Percentiles rank a stretch among this genome's conserved stretches.
Evolutionary conservation across 73 alveolate genomes (phyloP).

Genomic region (Effrenium voratum): DNA sequence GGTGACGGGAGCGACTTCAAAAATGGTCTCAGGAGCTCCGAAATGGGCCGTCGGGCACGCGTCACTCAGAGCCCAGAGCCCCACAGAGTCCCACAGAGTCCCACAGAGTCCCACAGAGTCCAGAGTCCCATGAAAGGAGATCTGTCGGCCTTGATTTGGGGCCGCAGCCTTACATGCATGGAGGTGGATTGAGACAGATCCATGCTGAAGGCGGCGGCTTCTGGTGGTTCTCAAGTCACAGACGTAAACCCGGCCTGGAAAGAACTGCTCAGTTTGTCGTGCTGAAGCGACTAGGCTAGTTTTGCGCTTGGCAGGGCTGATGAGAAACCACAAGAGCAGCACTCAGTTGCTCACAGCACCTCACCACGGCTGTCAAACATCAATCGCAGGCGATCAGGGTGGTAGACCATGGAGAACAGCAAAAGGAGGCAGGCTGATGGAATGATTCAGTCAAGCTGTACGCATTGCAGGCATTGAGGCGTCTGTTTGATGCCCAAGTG

Average conservation of each 20-base stretch:
- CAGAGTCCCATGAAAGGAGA: too few relatives aligned
- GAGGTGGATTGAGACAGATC: background rate
- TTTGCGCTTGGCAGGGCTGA: too few relatives aligned
- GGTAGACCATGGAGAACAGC: constrained; percentile 85
- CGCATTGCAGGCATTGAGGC: constrained; percentile 44
- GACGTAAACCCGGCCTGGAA: too few relatives aligned
- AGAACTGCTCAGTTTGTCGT: too few relatives aligned
- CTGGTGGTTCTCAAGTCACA: constrained; percentile 83
- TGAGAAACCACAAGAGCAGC: too few relatives aligned
- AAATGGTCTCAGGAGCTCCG: constrained; percentile 73
- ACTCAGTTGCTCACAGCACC: too few relatives aligned
- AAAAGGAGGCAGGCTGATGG: constrained; percentile 33
- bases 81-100: too few relatives aligned
- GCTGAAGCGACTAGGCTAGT: too few relatives aligned
- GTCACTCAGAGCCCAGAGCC: too few relatives aligned
- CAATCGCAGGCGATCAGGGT: constrained; percentile 54
- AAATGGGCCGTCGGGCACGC: too few relatives aligned
- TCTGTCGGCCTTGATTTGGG: constrained; percentile 73
- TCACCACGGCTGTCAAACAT: background rate
- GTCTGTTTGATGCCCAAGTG: constrained; percentile 76
- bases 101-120: too few relatives aligned
- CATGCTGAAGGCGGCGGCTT: constrained; percentile 47
- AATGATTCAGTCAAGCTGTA: background rate
- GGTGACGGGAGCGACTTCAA: constrained; percentile 83
- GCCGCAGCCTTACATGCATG: background rate